Base-by-base conservation (phyloP, 495 filamentous ascomycete species). In the Aspergillus sparsus region DNA sequence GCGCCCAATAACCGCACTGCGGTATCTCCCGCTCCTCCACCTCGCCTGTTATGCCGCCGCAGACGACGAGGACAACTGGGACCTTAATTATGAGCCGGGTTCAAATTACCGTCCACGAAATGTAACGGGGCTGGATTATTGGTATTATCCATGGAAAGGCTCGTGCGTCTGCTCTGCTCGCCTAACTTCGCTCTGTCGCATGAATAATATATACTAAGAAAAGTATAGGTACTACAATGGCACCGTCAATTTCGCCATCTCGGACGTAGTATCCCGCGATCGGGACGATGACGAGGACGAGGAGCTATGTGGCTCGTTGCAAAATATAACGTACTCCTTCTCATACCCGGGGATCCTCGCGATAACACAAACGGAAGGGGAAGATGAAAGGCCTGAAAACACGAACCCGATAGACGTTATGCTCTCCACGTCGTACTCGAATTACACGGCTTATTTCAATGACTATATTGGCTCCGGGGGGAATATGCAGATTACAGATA, bases 101-200 rank as follows among this genome's bases (percentile, higher is more conserved):
- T 13, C 13, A 37, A 57, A 57, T 15, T 37, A 37, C 13, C 42
- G 42, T 7, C 55, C 55, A 7, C 15, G 35, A 12, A 57, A 57
- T 36, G 33, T 57, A 36, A 57, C 55, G 11, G 55, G 31, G 2
- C 41, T 57, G 5, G 55, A 57, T 39, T 57, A 57, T n/a, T 57
- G 33, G 6, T 49, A 49, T 31, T 57, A 57, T 18, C 55, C 44
- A 7, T 57, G 55, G 55, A 33, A 12, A 18, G 55, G 55, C 32
- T 57, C 55, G 55, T 57, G 39, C 9, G 55, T 39, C 39, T 15
- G 21, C 21, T 27, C 21, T 27, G 21, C 21, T 27, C 3, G 21
- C 18, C 21, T 6, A n/a, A 5, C 39, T 11, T 18, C 12, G 7
- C 15, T 32, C 37, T 13, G 18, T 4, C 16, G 8, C 9, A 45